phyloP scores from a whole-genome alignment of 495 filamentous ascomycete genomes.

The Cenococcum geophilum region DNA sequence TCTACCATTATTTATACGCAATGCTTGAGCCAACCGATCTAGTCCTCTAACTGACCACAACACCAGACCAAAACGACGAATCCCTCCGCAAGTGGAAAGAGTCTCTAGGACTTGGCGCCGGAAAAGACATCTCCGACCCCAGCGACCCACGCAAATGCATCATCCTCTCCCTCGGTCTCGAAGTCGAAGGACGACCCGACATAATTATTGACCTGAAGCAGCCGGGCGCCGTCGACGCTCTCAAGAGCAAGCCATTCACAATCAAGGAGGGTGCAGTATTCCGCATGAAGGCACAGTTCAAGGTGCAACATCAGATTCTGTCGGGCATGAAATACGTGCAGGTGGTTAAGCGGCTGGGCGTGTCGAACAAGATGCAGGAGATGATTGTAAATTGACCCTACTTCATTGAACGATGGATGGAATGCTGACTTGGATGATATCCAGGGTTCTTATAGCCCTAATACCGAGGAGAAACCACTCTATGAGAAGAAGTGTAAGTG shows the following conservation, averaged over 20 bases:
- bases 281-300: slow-evolving; percentile 86
- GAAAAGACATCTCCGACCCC: slow-evolving; percentile 51
- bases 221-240: slow-evolving; percentile 56
- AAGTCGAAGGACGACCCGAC: slow-evolving; percentile 66
- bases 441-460: slow-evolving; percentile 82
- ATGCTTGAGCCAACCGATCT: too few relatives aligned
- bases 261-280: slow-evolving; percentile 94
- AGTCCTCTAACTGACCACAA: background rate
- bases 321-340: slow-evolving; percentile 94
- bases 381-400: slow-evolving; percentile 69
- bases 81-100: slow-evolving; percentile 95
- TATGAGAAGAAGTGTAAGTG: slow-evolving; percentile 83
- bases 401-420: background rate
- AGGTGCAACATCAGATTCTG: slow-evolving; percentile 91
- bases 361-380: slow-evolving; percentile 84
- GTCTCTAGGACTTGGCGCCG: slow-evolving; percentile 73
- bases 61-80: slow-evolving; percentile 67
- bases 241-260: slow-evolving; percentile 85
- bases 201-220: slow-evolving; percentile 75
- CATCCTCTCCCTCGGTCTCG: slow-evolving; percentile 81
- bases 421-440: slow-evolving; percentile 6
- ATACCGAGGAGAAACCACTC: slow-evolving; percentile 70
- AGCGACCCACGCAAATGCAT: slow-evolving; percentile 77
- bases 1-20: too few relatives aligned
- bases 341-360: slow-evolving; percentile 77